phyloP scores from a whole-genome alignment of 108 stramenopile species.

The Parmales sp. region DNA sequence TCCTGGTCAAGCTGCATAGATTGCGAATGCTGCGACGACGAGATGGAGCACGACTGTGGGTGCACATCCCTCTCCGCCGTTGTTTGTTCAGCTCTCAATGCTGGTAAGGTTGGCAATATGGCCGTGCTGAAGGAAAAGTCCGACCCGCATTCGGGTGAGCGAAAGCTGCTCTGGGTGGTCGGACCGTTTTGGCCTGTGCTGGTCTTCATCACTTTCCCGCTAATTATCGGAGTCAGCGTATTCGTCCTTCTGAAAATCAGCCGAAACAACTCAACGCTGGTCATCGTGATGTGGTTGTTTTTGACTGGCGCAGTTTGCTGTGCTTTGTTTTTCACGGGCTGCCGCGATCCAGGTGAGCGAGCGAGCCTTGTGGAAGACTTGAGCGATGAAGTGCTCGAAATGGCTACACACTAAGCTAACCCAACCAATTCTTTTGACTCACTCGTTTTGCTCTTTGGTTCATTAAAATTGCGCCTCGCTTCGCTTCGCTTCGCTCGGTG shows the following conservation, averaged over 20 bases:
- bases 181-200: slow-evolving; percentile 93
- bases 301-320: slow-evolving; percentile 27
- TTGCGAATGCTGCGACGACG: slow-evolving; percentile 29
- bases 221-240: slow-evolving; percentile 51
- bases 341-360: slow-evolving; percentile 45
- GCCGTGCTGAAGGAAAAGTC: slow-evolving; percentile 47
- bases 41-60: slow-evolving; percentile 43
- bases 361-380: too few species aligned
- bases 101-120: slow-evolving; percentile 76
- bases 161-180: slow-evolving; percentile 32
- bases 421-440: too few species aligned
- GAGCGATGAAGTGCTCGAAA: too few species aligned
- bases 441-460: too few species aligned
- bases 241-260: slow-evolving; percentile 14
- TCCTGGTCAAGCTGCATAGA: slow-evolving; percentile 10
- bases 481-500: too few species aligned
- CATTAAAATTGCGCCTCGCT: too few species aligned
- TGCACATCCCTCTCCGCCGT: slow-evolving; percentile 54
- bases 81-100: slow-evolving; percentile 53
- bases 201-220: slow-evolving; percentile 65
- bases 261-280: slow-evolving; percentile 24
- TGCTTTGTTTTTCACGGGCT: slow-evolving; percentile 29
- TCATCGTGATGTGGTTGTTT: slow-evolving; percentile 37
- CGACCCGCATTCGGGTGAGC: neutral
- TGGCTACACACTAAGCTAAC: too few species aligned